Evolutionary conservation across 1,139 yeast genomes (phyloP), one percentile per base, ranked within the genome.

Genomic region (Blastobotrys malaysiensis): DNA sequence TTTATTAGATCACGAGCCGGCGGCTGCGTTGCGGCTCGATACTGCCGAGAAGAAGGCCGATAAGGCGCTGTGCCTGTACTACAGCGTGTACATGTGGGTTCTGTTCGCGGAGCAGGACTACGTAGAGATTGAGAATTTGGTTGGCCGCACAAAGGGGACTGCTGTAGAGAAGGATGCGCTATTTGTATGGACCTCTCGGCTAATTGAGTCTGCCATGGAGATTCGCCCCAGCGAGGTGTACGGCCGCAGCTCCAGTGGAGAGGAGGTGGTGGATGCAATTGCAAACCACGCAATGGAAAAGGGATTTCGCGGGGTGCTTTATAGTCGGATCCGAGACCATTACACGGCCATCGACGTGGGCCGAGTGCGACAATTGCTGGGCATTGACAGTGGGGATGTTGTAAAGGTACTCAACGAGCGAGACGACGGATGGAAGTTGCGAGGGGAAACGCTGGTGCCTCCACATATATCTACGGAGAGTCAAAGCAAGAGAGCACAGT

Each of bases 31-130:
- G 31, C 26, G 43, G 14, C 18, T 52, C 16, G 20, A 19, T 13
- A 36, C 31, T 2, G 21, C 47, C 5, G 1, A 5, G 27, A 19
- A 14, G 21, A 14, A n/a, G 9, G 31, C n/a, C 9, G 49, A 36
- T 4, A 16, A 11, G 43, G 9, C 21, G 14, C 50, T 31, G 36
- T 9, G 19, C 9, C 21, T 44, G 11, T 51, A 27, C 48, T 52
- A 52, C 31, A 45, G 46, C 3, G 39, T 24, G 18, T 52, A 21
- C 44, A 5, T 52, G 22, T 52, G 54, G 54, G 19, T n/a, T 1
- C 22, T 52, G 49, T 21, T 52, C 11, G 24, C n/a, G 9, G 14
- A 52, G 11, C 14, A 39, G 21, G 36, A 52, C 16, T 39, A 45
- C 14, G 27, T 46, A 7, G 54, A 52, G 24, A 36, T 52, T 5